Conservation (phyloP, 2,329 filamentous ascomycete genomes). For the Phyllachora maydis region DNA sequence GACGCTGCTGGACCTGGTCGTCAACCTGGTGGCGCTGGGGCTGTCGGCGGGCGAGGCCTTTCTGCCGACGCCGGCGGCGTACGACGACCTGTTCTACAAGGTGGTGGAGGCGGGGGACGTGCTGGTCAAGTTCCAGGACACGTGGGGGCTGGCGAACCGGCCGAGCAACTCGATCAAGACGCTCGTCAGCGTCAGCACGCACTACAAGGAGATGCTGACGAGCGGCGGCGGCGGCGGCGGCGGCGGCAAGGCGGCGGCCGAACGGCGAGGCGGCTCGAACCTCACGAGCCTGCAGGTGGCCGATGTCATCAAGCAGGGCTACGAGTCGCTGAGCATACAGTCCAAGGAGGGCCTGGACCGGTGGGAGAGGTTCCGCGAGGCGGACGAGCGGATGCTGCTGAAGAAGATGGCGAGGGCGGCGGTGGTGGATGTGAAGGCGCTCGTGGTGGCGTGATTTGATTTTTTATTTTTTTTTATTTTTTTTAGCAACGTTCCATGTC, state of each 20-base stretch:
- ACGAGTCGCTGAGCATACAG: constrained; percentile 85
- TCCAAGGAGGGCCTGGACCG: constrained; percentile 69
- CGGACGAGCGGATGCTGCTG: constrained; percentile 61
- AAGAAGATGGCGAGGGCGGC: constrained; percentile 73
- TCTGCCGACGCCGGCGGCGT: constrained; percentile 66
- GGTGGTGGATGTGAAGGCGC: constrained; percentile 37
- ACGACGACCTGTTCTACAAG: constrained; percentile 98
- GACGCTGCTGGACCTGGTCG: constrained; percentile 53
- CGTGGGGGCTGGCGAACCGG: constrained; percentile 40
- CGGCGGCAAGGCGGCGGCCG: constrained; percentile 13
- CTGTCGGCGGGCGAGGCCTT: constrained; percentile 80
- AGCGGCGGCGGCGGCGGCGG: constrained; percentile 25
- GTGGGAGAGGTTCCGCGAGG: constrained; percentile 75
- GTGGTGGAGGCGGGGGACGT: constrained; percentile 79
- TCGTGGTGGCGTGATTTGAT: constrained; percentile 18
- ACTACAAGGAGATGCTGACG: constrained; percentile 71
- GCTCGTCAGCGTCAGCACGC: constrained; percentile 59
- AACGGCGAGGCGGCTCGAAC: constrained; percentile 35
- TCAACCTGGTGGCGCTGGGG: constrained; percentile 67
- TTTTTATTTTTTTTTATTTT: too few species aligned
- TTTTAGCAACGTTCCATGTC: too few species aligned
- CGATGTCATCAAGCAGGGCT: constrained; percentile 86
- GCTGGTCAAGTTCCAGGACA: constrained; percentile 61
- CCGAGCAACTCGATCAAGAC: constrained; percentile 60
- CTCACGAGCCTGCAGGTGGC: constrained; percentile 70